phyloP scores from a whole-genome alignment of 2,329 filamentous ascomycete species.

The Coniella lustricola region DNA sequence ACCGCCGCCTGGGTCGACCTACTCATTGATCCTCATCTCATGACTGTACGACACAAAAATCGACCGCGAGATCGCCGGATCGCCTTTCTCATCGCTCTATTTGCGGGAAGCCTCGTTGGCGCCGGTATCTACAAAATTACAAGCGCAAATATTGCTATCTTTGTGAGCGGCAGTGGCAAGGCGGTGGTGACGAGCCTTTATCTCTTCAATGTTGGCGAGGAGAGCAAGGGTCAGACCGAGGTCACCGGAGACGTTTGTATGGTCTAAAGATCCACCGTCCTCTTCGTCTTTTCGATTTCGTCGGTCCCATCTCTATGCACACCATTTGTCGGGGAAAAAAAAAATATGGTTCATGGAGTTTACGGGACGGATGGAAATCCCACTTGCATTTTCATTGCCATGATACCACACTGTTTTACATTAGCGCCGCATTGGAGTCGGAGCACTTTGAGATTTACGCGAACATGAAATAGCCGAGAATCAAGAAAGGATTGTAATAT shows the following conservation, averaged over 20 bases:
- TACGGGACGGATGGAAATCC: no score
- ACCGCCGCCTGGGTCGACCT: constrained; percentile 57
- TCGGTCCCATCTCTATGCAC: not conserved
- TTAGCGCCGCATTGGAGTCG: no score
- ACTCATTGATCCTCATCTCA: constrained; percentile 46
- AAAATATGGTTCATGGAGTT: no score
- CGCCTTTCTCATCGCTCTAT: constrained; percentile 40
- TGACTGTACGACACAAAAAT: constrained; percentile 33
- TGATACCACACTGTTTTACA: no score
- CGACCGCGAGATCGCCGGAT: constrained; percentile 42
- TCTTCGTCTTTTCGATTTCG: not conserved
- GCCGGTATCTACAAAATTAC: constrained; percentile 39
- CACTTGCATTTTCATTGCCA: no score
- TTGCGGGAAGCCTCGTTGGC: constrained; percentile 43
- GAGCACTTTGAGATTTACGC: no score
- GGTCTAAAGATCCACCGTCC: no score
- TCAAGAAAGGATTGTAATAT: no score
- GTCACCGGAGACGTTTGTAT: not conserved
- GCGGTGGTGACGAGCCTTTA: constrained; percentile 37
- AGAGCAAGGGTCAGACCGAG: constrained; percentile 25
- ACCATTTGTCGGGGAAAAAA: not conserved
- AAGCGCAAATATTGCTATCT: constrained; percentile 36
- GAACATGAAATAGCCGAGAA: no score
- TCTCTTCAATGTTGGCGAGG: constrained; percentile 34
- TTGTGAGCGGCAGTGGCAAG: constrained; percentile 39